phyloP scores from a whole-genome alignment of 163 green algal genomes.

The Volvox carteri region DNA sequence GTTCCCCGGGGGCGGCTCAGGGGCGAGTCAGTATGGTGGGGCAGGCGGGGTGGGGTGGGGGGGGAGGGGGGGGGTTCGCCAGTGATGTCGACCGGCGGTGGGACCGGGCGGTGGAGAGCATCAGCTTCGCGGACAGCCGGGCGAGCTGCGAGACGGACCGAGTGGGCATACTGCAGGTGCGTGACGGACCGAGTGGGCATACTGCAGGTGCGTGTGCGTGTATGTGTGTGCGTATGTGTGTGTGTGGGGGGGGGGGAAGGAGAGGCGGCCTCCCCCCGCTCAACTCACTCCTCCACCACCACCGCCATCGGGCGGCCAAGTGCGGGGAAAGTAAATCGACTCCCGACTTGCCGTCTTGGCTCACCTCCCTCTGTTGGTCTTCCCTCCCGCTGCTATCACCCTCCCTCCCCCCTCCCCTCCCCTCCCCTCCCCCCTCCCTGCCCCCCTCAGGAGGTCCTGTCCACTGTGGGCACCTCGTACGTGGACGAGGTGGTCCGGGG shows the following conservation, averaged over 20 bases:
- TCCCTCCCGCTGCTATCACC: neutral
- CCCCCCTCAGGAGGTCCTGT: constrained; percentile 23
- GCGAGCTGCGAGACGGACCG: constrained; percentile 18
- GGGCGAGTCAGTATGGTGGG: too few relatives aligned
- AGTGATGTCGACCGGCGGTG: neutral
- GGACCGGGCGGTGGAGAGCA: constrained; percentile 23
- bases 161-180: constrained; percentile 44
- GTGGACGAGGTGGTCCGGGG: constrained; percentile 1
- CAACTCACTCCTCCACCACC: too few relatives aligned
- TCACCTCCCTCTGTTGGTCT: neutral
- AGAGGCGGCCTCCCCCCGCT: too few relatives aligned
- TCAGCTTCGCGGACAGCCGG: constrained; percentile 5
- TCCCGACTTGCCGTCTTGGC: neutral
- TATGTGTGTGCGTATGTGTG: too few relatives aligned
- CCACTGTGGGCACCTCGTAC: constrained; percentile 1
- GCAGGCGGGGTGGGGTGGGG: too few relatives aligned
- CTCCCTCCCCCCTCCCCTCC: neutral
- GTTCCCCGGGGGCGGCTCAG: too few relatives aligned
- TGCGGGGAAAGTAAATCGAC: too few relatives aligned
- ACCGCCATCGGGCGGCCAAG: too few relatives aligned
- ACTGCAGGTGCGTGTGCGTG: too few relatives aligned
- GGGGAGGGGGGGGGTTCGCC: neutral
- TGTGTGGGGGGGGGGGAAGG: neutral
- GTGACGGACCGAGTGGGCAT: neutral
- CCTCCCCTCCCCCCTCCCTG: neutral